Conservation (phyloP, 2,329 filamentous ascomycete species). For the Aspergillus puulaauensis region DNA sequence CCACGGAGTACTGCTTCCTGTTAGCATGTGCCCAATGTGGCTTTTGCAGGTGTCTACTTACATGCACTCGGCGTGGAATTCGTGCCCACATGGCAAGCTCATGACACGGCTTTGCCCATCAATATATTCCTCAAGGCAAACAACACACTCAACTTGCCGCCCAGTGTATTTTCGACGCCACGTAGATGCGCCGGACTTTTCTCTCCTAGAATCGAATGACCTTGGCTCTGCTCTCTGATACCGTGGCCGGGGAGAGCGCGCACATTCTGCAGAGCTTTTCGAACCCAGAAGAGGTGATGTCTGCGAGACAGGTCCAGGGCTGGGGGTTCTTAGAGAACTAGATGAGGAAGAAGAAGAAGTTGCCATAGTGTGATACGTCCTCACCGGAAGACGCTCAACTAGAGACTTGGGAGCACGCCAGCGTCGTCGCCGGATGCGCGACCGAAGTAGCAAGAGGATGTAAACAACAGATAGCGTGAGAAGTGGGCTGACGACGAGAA, state of each 20-base stretch:
- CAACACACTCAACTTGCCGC: conserved; percentile 82
- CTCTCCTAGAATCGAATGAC: conserved; percentile 33
- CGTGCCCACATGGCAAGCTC: conserved; percentile 95
- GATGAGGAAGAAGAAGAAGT: conserved; percentile 60
- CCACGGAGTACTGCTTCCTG: conserved; percentile 76
- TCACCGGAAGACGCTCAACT: conserved; percentile 88
- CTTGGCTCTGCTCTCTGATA: conserved; percentile 38
- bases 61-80: conserved; percentile 99
- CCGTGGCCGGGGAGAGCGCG: conserved; percentile 33
- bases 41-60: conserved; percentile 54
- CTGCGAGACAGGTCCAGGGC: conserved; percentile 65
- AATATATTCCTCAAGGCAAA: conserved; percentile 94
- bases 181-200: conserved; percentile 45
- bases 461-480: conserved; percentile 93
- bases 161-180: conserved; percentile 61
- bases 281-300: conserved; percentile 72
- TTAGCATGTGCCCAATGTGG: conserved; percentile 17
- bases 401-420: conserved; percentile 98
- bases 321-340: conserved; percentile 59
- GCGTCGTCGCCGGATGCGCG: conserved; percentile 80
- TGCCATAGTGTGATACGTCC: conserved; percentile 86
- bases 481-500: conserved; percentile 90
- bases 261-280: conserved; percentile 27
- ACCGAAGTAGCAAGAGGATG: conserved; percentile 79
- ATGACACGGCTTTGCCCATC: conserved; percentile 94